Percentiles rank a stretch among this genome's conserved stretches.
Evolutionary conservation across 2,329 filamentous ascomycete species (phyloP).

Genomic region (Plenodomus biglobosus): DNA sequence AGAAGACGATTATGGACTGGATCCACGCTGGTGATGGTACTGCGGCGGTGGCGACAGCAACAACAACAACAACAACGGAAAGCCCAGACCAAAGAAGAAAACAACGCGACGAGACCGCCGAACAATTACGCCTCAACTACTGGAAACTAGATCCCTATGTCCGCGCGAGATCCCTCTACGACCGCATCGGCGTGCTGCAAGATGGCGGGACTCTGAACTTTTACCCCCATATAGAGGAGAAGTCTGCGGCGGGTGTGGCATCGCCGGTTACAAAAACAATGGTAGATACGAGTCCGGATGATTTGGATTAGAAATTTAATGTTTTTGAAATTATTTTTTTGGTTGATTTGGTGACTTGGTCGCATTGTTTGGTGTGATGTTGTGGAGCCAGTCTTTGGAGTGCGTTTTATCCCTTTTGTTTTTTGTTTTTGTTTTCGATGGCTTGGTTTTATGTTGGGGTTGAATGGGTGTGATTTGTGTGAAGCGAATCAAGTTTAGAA

Average conservation of each 20-base stretch:
- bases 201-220: constrained; percentile 69
- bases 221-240: constrained; percentile 60
- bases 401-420: too few relatives aligned
- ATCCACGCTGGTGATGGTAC: constrained; percentile 54
- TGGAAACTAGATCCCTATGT: constrained; percentile 90
- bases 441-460: too few relatives aligned
- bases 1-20: constrained; percentile 76
- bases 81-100: constrained; percentile 53
- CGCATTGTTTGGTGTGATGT: too few relatives aligned
- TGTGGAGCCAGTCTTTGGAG: too few relatives aligned
- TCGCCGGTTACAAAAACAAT: constrained; percentile 8
- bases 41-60: too few relatives aligned
- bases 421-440: too few relatives aligned
- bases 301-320: constrained; percentile 34
- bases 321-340: too few relatives aligned
- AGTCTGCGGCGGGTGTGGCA: constrained; percentile 7
- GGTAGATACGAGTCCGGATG: constrained; percentile 35
- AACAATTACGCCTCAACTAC: constrained; percentile 70
- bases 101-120: constrained; percentile 64
- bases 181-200: constrained; percentile 73
- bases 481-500: too few relatives aligned
- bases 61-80: too few relatives aligned
- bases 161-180: constrained; percentile 79
- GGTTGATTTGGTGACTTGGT: too few relatives aligned
- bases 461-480: too few relatives aligned